Conservation (phyloP, 2,329 filamentous ascomycete species). For the Microdochium nivale region DNA sequence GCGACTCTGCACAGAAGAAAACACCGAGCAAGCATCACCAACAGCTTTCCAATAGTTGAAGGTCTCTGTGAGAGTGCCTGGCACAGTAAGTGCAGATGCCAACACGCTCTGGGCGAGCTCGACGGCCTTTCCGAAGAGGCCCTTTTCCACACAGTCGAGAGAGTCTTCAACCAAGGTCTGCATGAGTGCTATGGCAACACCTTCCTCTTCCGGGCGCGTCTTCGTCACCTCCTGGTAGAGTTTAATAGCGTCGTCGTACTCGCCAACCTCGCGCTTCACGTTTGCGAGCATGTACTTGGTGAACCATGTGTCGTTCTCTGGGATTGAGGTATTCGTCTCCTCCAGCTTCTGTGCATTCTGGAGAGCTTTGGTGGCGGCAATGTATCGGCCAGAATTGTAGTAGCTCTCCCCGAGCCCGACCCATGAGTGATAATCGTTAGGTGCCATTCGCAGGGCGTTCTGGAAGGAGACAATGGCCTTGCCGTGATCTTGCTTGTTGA, state of each 20-base stretch:
- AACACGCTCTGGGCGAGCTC: slow-evolving; percentile 64
- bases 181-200: slow-evolving; percentile 77
- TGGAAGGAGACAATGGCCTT: slow-evolving; percentile 90
- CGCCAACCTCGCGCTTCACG: slow-evolving; percentile 84
- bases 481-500: slow-evolving; percentile 87
- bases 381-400: slow-evolving; percentile 83
- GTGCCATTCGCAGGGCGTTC: slow-evolving; percentile 73
- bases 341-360: slow-evolving; percentile 75
- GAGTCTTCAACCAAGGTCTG: slow-evolving; percentile 83
- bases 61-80: slow-evolving; percentile 52
- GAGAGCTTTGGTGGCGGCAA: slow-evolving; percentile 90
- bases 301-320: slow-evolving; percentile 75
- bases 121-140: slow-evolving; percentile 76
- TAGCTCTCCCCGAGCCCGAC: slow-evolving; percentile 97
- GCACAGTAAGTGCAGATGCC: slow-evolving; percentile 54
- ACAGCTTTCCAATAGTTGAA: slow-evolving; percentile 96
- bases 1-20: slow-evolving; percentile 67
- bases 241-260: slow-evolving; percentile 72
- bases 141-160: slow-evolving; percentile 67
- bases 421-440: slow-evolving; percentile 89
- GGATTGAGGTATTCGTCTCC: slow-evolving; percentile 41
- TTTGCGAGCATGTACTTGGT: slow-evolving; percentile 96
- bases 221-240: slow-evolving; percentile 69
- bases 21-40: slow-evolving; percentile 80
- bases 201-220: slow-evolving; percentile 65